These are phyloP conservation scores for Bryoerythrophyllum caledonicum DNA, from an alignment of 225 moss, liverwort and hornwort species.

Conservation along the genomic window DNA sequence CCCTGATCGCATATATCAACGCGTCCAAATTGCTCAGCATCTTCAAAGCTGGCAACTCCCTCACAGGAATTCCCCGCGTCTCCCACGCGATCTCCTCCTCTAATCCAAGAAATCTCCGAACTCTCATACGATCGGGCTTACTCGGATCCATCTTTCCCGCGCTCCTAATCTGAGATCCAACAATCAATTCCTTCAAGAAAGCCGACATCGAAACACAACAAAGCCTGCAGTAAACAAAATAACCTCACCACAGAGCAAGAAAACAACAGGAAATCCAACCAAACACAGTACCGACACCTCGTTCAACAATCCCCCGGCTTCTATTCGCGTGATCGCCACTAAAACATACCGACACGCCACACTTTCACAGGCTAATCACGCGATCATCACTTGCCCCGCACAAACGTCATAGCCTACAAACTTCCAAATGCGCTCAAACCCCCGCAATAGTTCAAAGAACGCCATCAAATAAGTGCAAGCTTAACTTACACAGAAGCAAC, in stretches of 20 bases:
- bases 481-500: background rate
- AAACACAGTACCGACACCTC: slow-evolving; percentile 6
- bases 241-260: background rate
- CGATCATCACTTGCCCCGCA: background rate
- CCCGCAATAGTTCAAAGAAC: background rate
- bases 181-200: background rate
- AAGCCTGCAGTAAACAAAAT: background rate
- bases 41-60: background rate
- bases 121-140: background rate
- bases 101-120: slow-evolving; percentile 29
- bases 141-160: background rate
- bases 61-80: background rate
- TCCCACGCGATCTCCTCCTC: slow-evolving; percentile 22
- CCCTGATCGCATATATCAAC: slow-evolving; percentile 2
- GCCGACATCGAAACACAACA: too few relatives aligned
- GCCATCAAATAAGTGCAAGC: background rate
- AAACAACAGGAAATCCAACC: too few relatives aligned
- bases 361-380: background rate
- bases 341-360: too few relatives aligned
- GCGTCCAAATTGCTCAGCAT: slow-evolving; percentile 9
- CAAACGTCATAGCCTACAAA: background rate
- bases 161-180: background rate
- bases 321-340: too few relatives aligned
- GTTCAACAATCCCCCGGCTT: background rate
- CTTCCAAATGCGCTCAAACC: background rate